Percentiles rank a stretch among this genome's conserved stretches.
These are phyloP conservation scores for Penicillium sp. DNA, from an alignment of 2,329 filamentous ascomycete species.

Conservation along the genomic window DNA sequence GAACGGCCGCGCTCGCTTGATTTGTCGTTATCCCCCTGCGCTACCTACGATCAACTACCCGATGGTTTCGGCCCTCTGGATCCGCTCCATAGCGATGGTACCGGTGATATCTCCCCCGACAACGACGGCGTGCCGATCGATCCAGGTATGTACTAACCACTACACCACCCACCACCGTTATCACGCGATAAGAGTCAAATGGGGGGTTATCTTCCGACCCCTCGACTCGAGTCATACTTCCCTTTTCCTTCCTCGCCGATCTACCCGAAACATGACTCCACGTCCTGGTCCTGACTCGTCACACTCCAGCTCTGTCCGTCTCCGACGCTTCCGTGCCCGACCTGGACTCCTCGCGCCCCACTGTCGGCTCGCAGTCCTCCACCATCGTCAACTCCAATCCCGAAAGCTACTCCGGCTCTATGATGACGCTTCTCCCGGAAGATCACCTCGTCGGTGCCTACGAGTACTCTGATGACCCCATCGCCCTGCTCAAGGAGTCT, in stretches of 20 bases:
- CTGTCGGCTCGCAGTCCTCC: constrained; percentile 38
- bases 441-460: constrained; percentile 14
- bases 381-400: constrained; percentile 38
- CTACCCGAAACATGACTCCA: not conserved
- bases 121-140: constrained; percentile 27
- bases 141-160: constrained; percentile 21
- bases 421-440: constrained; percentile 38
- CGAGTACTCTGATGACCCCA: constrained; percentile 30
- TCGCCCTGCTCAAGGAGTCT: constrained; percentile 36
- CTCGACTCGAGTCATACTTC: not conserved
- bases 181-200: not conserved
- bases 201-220: not conserved
- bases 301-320: not conserved
- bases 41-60: constrained; percentile 27
- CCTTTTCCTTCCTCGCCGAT: not conserved
- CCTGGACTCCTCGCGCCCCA: constrained; percentile 31
- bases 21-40: constrained; percentile 42
- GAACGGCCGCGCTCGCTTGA: constrained; percentile 40
- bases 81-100: constrained; percentile 20
- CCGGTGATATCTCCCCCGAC: constrained; percentile 25
- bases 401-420: constrained; percentile 38
- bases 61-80: constrained; percentile 20
- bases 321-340: constrained; percentile 15
- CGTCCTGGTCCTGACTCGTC: constrained; percentile 10
- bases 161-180: not conserved